Evolutionary conservation across 2,329 filamentous ascomycete species (phyloP).

Genomic region (Epichloe bromicola): DNA sequence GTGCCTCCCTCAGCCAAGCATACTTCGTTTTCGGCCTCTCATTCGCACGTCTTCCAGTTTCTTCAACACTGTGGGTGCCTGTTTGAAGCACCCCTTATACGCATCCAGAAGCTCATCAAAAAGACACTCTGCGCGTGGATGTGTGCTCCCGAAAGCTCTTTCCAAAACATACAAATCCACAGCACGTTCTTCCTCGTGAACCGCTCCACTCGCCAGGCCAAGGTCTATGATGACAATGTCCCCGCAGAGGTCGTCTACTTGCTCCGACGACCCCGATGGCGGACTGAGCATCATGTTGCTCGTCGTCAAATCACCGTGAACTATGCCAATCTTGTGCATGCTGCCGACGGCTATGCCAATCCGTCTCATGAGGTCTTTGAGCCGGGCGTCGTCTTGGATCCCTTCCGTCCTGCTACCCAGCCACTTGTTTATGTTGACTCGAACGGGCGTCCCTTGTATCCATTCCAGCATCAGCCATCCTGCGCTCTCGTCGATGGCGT

Average conservation of each 20-base stretch:
- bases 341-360: slow-evolving; percentile 60
- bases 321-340: slow-evolving; percentile 72
- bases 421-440: slow-evolving; percentile 56
- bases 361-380: slow-evolving; percentile 52
- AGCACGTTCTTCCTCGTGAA: slow-evolving; percentile 81
- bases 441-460: slow-evolving; percentile 61
- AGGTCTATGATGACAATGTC: slow-evolving; percentile 91
- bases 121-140: slow-evolving; percentile 69
- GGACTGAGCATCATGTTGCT: slow-evolving; percentile 81
- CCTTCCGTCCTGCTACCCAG: slow-evolving; percentile 35
- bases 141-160: slow-evolving; percentile 85
- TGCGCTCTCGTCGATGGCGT: slow-evolving; percentile 49
- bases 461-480: slow-evolving; percentile 79
- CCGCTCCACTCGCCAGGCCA: slow-evolving; percentile 69
- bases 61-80: slow-evolving; percentile 60
- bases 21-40: slow-evolving; percentile 90
- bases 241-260: slow-evolving; percentile 36
- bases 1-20: slow-evolving; percentile 56
- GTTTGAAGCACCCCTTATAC: slow-evolving; percentile 65
- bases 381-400: slow-evolving; percentile 31
- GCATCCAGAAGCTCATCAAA: slow-evolving; percentile 61
- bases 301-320: slow-evolving; percentile 93
- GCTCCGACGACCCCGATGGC: slow-evolving; percentile 10
- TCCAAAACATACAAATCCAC: slow-evolving; percentile 96
- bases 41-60: slow-evolving; percentile 84